A percentile compares a stretch with the other conserved stretches of the same genome.
Evolutionary conservation across 2,329 filamentous ascomycete genomes (phyloP).

Genomic region (Aspergillus quadrilineatus): DNA sequence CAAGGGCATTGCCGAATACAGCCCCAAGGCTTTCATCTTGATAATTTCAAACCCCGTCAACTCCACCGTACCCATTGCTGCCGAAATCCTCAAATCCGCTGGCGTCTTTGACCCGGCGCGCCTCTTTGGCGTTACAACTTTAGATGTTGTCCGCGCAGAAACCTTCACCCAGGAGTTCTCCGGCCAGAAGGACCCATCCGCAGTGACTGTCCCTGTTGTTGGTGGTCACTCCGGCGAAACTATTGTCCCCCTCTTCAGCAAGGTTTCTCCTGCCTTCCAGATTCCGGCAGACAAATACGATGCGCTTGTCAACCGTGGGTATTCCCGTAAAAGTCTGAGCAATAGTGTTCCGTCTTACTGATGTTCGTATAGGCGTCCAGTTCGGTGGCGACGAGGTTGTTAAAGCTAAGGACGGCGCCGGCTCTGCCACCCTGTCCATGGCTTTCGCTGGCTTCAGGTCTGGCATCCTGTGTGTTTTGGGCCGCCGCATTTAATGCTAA

Average conservation of each 20-base stretch:
- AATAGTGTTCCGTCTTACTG: background rate
- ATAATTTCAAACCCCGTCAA: conserved; percentile 99
- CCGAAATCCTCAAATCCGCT: conserved; percentile 91
- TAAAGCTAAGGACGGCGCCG: conserved; percentile 88
- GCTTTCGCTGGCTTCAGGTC: conserved; percentile 92
- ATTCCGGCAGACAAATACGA: conserved; percentile 91
- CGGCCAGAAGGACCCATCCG: conserved; percentile 77
- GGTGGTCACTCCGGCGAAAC: conserved; percentile 98
- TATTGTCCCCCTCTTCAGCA: conserved; percentile 96
- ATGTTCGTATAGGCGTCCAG: conserved; percentile 64
- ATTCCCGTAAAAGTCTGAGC: background rate
- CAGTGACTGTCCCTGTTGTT: conserved; percentile 85
- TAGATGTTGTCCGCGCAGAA: conserved; percentile 97
- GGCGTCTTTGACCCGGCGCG: conserved; percentile 92
- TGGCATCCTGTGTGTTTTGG: conserved; percentile 28
- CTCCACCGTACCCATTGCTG: conserved; percentile 96
- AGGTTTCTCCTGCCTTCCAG: conserved; percentile 73
- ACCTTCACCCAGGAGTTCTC: conserved; percentile 87
- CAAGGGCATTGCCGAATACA: conserved; percentile 80
- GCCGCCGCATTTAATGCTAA: conserved; percentile 19
- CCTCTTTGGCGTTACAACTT: conserved; percentile 96
- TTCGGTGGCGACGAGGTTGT: conserved; percentile 98
- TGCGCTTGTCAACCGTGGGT: conserved; percentile 77
- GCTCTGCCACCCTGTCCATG: conserved; percentile 91
- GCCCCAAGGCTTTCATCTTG: conserved; percentile 90